Evolutionary conservation across 2,329 filamentous ascomycete species (phyloP).

Genomic region (Alternaria consortialis): DNA sequence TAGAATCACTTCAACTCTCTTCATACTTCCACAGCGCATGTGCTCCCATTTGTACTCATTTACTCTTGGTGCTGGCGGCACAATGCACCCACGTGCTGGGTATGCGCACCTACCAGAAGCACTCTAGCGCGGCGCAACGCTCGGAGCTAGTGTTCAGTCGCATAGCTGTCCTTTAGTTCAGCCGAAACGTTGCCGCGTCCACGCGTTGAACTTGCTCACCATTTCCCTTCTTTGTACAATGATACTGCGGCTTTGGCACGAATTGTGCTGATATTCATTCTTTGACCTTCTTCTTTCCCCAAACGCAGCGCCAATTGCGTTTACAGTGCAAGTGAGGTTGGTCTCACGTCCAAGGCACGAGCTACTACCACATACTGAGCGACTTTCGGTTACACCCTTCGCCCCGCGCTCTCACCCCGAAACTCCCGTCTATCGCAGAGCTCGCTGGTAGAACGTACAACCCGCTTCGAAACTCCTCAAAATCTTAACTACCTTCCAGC

Average conservation of each 20-base stretch:
- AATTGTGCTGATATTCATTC: constrained; percentile 33
- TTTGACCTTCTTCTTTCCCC: constrained; percentile 13
- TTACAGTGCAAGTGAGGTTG: constrained; percentile 17
- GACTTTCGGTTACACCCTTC: constrained; percentile 17
- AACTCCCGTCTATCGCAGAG: constrained; percentile 12
- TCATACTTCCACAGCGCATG: background rate
- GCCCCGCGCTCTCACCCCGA: constrained; percentile 23
- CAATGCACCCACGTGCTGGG: constrained; percentile 22
- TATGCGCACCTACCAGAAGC: constrained; percentile 21
- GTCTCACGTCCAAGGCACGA: constrained; percentile 11
- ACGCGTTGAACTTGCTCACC: constrained; percentile 30
- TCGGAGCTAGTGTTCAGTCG: constrained; percentile 30
- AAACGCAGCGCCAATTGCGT: constrained; percentile 22
- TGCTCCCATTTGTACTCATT: background rate
- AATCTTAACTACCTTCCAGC: constrained; percentile 16
- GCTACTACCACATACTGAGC: constrained; percentile 13
- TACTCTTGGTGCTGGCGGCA: background rate
- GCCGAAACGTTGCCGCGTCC: constrained; percentile 36
- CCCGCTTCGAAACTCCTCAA: background rate
- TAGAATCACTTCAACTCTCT: background rate
- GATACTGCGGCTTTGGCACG: constrained; percentile 33
- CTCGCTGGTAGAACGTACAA: constrained; percentile 7
- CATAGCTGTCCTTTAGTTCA: constrained; percentile 46
- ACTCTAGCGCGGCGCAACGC: constrained; percentile 26
- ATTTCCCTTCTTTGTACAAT: constrained; percentile 34